phyloP scores from a whole-genome alignment of 2,329 filamentous ascomycete genomes.

The Ophiocordyceps camponoti-saundersi region DNA sequence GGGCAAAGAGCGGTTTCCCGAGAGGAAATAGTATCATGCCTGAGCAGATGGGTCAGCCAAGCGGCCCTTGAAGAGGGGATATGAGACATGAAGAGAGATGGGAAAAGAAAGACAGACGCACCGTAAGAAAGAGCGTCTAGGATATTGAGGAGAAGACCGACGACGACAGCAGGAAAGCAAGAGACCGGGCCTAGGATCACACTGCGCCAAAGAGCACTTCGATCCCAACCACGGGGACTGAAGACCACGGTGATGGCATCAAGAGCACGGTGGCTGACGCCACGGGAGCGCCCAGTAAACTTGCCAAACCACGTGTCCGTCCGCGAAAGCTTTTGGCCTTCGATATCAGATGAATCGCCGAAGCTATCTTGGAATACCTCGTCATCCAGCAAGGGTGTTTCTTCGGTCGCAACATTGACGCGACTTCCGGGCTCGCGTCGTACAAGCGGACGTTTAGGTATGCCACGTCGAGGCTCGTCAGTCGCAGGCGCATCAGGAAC shows the following conservation, averaged over 20 bases:
- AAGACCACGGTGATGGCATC: constrained; percentile 19
- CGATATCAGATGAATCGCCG: constrained; percentile 24
- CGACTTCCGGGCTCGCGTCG: constrained; percentile 4
- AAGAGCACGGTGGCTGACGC: constrained; percentile 13
- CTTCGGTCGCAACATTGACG: constrained; percentile 17
- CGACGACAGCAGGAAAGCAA: constrained; percentile 69
- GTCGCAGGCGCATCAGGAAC: constrained; percentile 3
- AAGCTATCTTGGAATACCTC: constrained; percentile 12
- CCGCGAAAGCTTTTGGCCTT: constrained; percentile 27
- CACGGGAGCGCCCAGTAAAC: constrained; percentile 13
- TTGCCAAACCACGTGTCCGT: constrained; percentile 17
- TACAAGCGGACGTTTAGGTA: neutral
- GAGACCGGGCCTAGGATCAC: constrained; percentile 49
- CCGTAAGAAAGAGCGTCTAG: constrained; percentile 91
- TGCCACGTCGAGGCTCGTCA: neutral
- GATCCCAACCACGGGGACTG: constrained; percentile 59
- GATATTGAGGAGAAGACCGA: constrained; percentile 81
- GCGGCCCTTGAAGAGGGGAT: neutral
- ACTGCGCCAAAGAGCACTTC: constrained; percentile 43
- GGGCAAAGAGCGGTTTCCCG: constrained; percentile 68
- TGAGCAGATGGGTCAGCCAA: constrained; percentile 9
- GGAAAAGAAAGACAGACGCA: constrained; percentile 13
- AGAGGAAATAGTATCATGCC: constrained; percentile 91
- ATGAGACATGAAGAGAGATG: neutral
- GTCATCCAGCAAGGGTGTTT: constrained; percentile 28